Evolutionary conservation across 306 rosid species (phyloP).

Genomic region (Gleditsia sinensis): DNA sequence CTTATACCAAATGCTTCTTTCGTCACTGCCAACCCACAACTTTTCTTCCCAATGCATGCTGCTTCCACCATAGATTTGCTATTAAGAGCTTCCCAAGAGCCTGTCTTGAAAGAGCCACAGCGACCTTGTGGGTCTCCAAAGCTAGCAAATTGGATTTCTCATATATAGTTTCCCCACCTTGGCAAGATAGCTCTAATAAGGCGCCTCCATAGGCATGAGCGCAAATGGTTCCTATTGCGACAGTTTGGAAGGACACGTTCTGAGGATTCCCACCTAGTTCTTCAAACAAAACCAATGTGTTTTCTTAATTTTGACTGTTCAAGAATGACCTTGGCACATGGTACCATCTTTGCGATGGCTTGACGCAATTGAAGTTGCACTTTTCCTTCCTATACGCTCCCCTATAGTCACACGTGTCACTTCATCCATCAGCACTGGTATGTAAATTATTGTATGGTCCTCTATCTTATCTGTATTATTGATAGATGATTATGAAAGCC

Average conservation of each 20-base stretch:
- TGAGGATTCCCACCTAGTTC: conserved; percentile 31
- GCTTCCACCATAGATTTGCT: conserved; percentile 3
- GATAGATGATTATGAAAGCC: too few species aligned
- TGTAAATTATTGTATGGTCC: too few species aligned
- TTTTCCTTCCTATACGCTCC: background rate
- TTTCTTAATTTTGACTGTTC: background rate
- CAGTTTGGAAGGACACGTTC: conserved; percentile 8
- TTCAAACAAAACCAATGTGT: conserved; percentile 29
- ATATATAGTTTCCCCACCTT: background rate
- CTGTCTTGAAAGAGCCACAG: conserved; percentile 26
- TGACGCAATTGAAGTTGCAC: conserved; percentile 12
- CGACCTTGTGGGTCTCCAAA: conserved; percentile 25
- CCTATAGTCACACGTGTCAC: conserved; percentile 14
- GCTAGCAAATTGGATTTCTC: conserved; percentile 24
- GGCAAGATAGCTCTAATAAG: too few species aligned
- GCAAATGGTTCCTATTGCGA: conserved; percentile 9
- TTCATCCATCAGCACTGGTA: conserved; percentile 1
- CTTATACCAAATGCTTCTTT: background rate
- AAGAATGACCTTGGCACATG: conserved; percentile 34
- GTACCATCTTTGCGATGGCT: conserved; percentile 31
- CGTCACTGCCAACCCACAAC: background rate
- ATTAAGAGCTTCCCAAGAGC: conserved; percentile 1
- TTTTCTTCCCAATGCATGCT: conserved; percentile 11
- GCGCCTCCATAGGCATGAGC: background rate
- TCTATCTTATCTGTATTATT: too few species aligned